Evolutionary conservation across 1,284 basidiomycete genomes (phyloP).

Genomic region (Coriolopsis trogii): DNA sequence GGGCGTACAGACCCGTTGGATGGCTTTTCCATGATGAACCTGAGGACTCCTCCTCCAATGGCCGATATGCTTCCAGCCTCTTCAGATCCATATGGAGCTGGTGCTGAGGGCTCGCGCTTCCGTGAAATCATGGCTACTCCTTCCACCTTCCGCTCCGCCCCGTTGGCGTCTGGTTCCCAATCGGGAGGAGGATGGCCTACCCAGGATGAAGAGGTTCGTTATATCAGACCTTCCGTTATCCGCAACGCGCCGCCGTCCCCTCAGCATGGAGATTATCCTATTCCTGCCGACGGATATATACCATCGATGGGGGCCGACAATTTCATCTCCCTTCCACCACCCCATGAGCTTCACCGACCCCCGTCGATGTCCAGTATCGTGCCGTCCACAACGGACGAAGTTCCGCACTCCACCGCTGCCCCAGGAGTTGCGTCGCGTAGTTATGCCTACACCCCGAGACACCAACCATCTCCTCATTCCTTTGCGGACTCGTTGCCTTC

Average conservation of each 20-base stretch:
- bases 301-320: constrained; percentile 26
- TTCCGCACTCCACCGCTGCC: neutral
- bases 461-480: constrained; percentile 26
- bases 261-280: constrained; percentile 17
- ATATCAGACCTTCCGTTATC: constrained; percentile 20
- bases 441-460: constrained; percentile 23
- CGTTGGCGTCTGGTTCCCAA: constrained; percentile 7
- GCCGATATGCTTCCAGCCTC: constrained; percentile 13
- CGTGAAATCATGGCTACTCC: constrained; percentile 31
- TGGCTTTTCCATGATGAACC: constrained; percentile 25
- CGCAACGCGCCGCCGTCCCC: constrained; percentile 27
- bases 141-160: constrained; percentile 25
- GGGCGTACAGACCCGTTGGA: constrained; percentile 24
- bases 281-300: constrained; percentile 33
- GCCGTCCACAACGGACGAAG: constrained; percentile 6
- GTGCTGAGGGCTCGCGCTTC: constrained; percentile 33
- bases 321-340: constrained; percentile 30
- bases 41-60: constrained; percentile 20
- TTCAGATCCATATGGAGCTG: constrained; percentile 8
- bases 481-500: constrained; percentile 32
- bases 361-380: constrained; percentile 14
- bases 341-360: constrained; percentile 28
- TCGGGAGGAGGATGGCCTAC: constrained; percentile 16
- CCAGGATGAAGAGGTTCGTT: constrained; percentile 11
- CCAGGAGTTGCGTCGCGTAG: constrained; percentile 17